Evolutionary conservation across 106 monocot genomes (phyloP), one percentile per base, ranked within the genome.

Genomic region (Dioscorea alata): DNA sequence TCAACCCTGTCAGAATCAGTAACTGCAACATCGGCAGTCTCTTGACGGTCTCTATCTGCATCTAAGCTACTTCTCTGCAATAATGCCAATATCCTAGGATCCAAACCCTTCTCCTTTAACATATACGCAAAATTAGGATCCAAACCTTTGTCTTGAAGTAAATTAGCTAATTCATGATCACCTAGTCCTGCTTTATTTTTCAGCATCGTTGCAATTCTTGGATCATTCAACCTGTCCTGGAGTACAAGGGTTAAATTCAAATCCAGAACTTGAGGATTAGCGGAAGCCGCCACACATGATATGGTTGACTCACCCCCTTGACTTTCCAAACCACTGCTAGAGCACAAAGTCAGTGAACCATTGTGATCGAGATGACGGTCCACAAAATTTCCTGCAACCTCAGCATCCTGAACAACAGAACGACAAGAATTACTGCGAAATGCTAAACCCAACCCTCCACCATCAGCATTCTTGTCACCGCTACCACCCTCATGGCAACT

Each of bases 41-140:
- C 92, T 65, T 68, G 82, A 79, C 89, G 88, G 70, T 97, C 96
- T 82, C 96, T 86, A 58, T 92, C 96, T 59, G 92, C 96, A 87
- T 97, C 96, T 73, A 97, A 83, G 65, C 96, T 97, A 71, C 92
- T 86, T 66, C 96, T 82, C 76, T 97, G 96, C 67, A 97, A 60
- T 57, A 97, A 82, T 59, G 92, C 72, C 57, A 97, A 75, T 79
- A 97, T 92, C 51, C 86, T 89, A 33, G 96, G 96, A 86, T 97
- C 96, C 67, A 97, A 56, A 25, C 86, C 92, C 48, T 92, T 97
- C 23, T 97, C 92, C 82, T 97, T 92, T 73, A 97, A 70, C 82
- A 97, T 82, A 64, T 82, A 79, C 18, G 92, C 86, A 86, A 97
- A 97, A 85, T 92, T 92, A 63, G 96, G 96, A 78, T 97, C 96